Evolutionary conservation across 83 land plant genomes (phyloP), one percentile per base, ranked within the genome.

Genomic region (Diphasiastrum complanatum): DNA sequence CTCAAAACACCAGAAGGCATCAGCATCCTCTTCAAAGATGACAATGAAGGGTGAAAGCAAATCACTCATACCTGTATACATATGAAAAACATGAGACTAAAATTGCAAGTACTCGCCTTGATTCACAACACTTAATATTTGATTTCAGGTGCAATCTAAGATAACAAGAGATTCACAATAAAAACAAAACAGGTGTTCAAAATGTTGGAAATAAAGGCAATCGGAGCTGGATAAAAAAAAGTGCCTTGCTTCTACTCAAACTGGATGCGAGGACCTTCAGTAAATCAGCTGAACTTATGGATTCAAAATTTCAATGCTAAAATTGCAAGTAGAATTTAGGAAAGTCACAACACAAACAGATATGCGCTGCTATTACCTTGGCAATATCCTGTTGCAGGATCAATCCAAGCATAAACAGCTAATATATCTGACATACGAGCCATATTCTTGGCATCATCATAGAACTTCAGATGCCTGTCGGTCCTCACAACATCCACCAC

Each of bases 1-100:
- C 70, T 88, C 95, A 67, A 88, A 88, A 74, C 95, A 88, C 95
- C 95, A 88, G 63, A 88, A 88, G 33, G 95, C 95, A 74, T 88
- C 95, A 16, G 95, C 91, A 80, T 88, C 78, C 51, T 82, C 87
- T 59, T 88, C 87, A 76, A 71, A 88, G 27, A 88, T 78, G 47
- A 88, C 79, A 59, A 85, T 78, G 67, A 88, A 88, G 37, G 95
- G 91, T 31, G 95, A 88, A 31, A 88, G 78, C 78, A 88, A 57
- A 72, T 88, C 96, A 65, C 96, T 89, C 96, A 89, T 89, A 32
- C 96, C 96, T 89, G 37, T n/a, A 54, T 48, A 27, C 45, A 65
- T 5, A 25, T 16, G 11, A 19, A 0, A 28, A 5, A 22, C 11
- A n/a, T n/a, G n/a, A n/a, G n/a, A n/a, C n/a, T n/a, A n/a, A n/a